Base-by-base conservation (phyloP, 2,329 filamentous ascomycete species). In the Calonectria honghensis region DNA sequence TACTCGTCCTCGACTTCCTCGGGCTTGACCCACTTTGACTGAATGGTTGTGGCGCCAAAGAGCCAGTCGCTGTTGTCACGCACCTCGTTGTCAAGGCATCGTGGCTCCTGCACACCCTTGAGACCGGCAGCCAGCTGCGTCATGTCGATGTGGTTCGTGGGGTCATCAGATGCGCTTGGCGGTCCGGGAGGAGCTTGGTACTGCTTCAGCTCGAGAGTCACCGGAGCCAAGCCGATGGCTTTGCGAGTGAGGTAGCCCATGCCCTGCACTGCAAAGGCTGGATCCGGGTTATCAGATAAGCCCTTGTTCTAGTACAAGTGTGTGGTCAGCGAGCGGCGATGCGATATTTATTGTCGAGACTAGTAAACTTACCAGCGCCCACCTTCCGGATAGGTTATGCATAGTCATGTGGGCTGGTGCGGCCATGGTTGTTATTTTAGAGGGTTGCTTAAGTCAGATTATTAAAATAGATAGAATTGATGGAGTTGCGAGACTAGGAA, bases 51-150 rank as follows among this genome's bases (percentile, higher is more conserved):
- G 69, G 85, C 87, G 72, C 96, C 96, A 83, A 97, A 98, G 78
- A 98, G 90, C 88, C 92, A 93, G 87, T 98, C 95, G 27, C 86
- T 87, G 87, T 96, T 94, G 75, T 91, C 89, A 79, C 93, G 92
- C 77, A 79, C 83, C 70, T 79, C 79, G 82, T 85, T 81, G 86
- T 92, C 90, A 65, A 90, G 80, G 82, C 87, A 89, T 72, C 90
- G 90, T 75, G 84, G 82, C 87, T 92, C 90, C 45, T 86, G 82
- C 63, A 87, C 95, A 79, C 91, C 92, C 81, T 91, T 91, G 76
- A 97, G 87, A 70, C 93, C 93, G 73, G 93, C 95, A 6, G 94
- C 94, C 54, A 90, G 87, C 86, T 97, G 95, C 73, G 91, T 90
- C 82, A 96, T 92, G 84, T 94, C 90, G 85, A 97, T 90, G 86